A percentile compares a stretch with the other conserved stretches of the same genome.
phyloP scores from a whole-genome alignment of 768 basidiomycete genomes.

The Coprinellus micaceus region DNA sequence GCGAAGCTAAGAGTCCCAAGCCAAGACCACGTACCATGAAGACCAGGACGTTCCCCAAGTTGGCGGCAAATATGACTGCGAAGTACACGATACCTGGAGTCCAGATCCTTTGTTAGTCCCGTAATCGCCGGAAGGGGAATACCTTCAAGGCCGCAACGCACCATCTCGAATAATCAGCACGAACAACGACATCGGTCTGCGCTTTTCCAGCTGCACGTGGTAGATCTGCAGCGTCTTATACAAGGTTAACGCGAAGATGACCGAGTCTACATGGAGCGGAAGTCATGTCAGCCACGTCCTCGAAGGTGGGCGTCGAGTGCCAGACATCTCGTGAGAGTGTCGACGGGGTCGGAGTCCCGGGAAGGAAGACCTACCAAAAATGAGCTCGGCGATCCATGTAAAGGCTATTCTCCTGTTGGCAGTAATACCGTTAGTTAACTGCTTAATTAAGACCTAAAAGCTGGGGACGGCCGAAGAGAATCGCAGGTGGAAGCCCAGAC shows the following conservation, averaged over 20 bases:
- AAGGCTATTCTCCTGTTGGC: slow-evolving; percentile 28
- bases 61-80: slow-evolving; percentile 29
- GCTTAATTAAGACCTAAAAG: not conserved
- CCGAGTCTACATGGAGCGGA: slow-evolving; percentile 20
- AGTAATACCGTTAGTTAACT: too few species aligned
- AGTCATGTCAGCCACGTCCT: not conserved
- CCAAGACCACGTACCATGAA: slow-evolving; percentile 22
- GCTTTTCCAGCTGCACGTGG: slow-evolving; percentile 6
- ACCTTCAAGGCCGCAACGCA: slow-evolving; percentile 12
- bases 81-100: slow-evolving; percentile 30
- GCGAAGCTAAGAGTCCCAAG: not conserved
- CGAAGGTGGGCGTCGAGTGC: not conserved
- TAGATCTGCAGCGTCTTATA: slow-evolving; percentile 22
- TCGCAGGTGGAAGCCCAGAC: slow-evolving; percentile 6
- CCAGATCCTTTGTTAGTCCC: not conserved
- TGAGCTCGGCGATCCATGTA: slow-evolving; percentile 35
- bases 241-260: slow-evolving; percentile 29
- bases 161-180: slow-evolving; percentile 32
- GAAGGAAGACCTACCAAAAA: slow-evolving; percentile 22
- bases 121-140: too few species aligned
- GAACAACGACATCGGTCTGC: slow-evolving; percentile 19
- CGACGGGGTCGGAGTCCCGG: too few species aligned
- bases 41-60: slow-evolving; percentile 27
- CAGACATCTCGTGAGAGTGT: too few species aligned
- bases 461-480: not conserved